Evolutionary conservation across 495 filamentous ascomycete genomes (phyloP).

Genomic region (Podospora pseudoanserina): DNA sequence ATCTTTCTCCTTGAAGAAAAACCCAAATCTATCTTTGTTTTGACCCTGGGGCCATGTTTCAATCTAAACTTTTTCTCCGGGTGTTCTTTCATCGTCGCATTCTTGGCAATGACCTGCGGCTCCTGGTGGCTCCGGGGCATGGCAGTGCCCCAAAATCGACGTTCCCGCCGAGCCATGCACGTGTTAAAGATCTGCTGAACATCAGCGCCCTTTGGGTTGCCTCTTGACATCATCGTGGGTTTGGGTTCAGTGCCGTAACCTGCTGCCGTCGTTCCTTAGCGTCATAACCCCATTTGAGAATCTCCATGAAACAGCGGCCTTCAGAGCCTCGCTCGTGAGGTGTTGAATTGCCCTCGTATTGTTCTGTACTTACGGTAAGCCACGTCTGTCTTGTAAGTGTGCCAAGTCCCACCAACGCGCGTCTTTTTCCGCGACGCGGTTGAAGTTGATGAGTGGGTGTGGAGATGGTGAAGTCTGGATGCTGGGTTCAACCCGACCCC

Average conservation of each 20-base stretch:
- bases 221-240: neutral
- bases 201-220: neutral
- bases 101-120: neutral
- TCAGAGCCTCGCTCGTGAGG: neutral
- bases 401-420: neutral
- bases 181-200: neutral
- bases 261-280: neutral
- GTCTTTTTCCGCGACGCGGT: neutral
- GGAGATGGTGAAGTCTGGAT: neutral
- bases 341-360: neutral
- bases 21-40: too few species aligned
- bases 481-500: neutral
- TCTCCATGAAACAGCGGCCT: neutral
- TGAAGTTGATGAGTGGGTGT: neutral
- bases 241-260: neutral
- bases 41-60: neutral
- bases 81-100: neutral
- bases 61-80: neutral
- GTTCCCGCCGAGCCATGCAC: neutral
- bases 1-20: neutral
- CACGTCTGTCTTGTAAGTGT: neutral
- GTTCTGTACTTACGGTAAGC: neutral
- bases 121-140: neutral
- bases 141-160: neutral
- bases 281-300: neutral